phyloP scores from a whole-genome alignment of 202 grass and related monocot genomes.

The Dendrocalamus latiflorus region DNA sequence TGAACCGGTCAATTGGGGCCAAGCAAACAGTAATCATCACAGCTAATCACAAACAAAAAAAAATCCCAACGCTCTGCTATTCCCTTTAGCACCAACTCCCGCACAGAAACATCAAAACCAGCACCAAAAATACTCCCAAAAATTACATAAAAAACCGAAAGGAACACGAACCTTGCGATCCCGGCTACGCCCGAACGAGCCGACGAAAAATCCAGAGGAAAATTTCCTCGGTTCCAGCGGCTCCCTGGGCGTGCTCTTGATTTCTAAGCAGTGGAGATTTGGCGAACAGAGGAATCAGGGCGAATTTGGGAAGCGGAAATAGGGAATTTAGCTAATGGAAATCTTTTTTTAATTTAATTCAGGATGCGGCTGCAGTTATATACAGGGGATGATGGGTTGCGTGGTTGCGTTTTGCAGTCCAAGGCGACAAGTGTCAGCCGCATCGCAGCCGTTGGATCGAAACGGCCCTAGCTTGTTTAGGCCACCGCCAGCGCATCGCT shows the following conservation, averaged over 20 bases:
- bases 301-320: not conserved
- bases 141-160: not conserved
- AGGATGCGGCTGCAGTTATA: constrained; percentile 13
- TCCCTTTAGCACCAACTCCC: not conserved
- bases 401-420: constrained; percentile 9
- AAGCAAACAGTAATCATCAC: not conserved
- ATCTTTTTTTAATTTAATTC: not conserved
- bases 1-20: not conserved
- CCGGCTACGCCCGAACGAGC: not conserved
- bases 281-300: constrained; percentile 1
- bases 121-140: not conserved
- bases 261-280: constrained; percentile 5
- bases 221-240: not conserved
- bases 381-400: not conserved
- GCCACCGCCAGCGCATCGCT: not conserved
- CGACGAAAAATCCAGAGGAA: not conserved
- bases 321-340: not conserved
- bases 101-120: not conserved
- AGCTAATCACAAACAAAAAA: not conserved
- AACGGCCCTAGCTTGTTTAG: not conserved
- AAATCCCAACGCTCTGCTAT: not conserved
- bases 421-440: not conserved
- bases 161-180: constrained; percentile 16
- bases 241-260: not conserved
- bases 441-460: constrained; percentile 15